Evolutionary conservation across 306 rosid species (phyloP), one percentile per base, ranked within the genome.

Genomic region (Rosa multiflora): DNA sequence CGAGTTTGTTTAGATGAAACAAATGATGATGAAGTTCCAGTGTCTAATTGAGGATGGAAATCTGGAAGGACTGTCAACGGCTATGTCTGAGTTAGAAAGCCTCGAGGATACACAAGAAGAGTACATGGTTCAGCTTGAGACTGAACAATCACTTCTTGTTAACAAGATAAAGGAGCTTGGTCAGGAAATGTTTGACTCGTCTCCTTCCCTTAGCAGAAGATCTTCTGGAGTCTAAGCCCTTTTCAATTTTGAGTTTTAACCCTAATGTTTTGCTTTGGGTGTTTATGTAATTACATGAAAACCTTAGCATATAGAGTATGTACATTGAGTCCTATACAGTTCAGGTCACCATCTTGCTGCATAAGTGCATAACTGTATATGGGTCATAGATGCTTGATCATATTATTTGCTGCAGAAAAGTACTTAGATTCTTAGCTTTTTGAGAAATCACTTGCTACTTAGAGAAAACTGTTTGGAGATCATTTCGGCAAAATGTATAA

Each of bases 91-190:
- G 79, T 85, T 96, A 42, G 93, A 91, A 86, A 85, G 89, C 53
- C 79, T 91, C 0, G 97, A 96, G 80, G 94, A 90, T 39, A 77
- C 86, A 48, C 99, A 89, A 64, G 94, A 88, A 85, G 94, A 84
- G 11, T 93, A 90, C 78, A 88, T 93, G 87, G 74, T 23, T 44
- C 96, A 91, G 74, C 79, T 96, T 7, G 98, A 96, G 82, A 96
- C 90, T 5, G 99, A 93, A 80, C 99, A 93, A 77, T 81, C 67
- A 85, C 96, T 96, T 69, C 98, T 96, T 44, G 87, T 96, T 20
- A 87, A 87, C 88, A 96, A 93, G 87, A 80, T 93, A 73, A 90
- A 83, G 86, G 97, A 90, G 81, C 89, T 96, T 53, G 99, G 94
- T 66, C 88, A 82, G 63, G 98, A 96, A 87, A 88, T 93, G 39